Conservation (phyloP, 148 eudicot genomes). For the Polygonum aviculare region DNA sequence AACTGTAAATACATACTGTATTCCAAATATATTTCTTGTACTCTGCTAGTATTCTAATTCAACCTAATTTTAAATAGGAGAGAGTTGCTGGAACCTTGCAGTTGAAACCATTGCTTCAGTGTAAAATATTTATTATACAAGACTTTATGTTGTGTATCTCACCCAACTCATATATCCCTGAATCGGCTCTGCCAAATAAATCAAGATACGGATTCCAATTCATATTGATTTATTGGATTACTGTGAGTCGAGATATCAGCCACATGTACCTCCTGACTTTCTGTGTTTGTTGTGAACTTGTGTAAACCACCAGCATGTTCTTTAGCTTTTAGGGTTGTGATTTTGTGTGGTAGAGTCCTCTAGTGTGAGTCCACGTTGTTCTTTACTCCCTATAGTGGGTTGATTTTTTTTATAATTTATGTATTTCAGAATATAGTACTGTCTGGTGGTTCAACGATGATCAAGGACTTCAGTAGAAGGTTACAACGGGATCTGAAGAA, state of each 20-base stretch:
- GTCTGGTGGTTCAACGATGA: conserved; percentile 98
- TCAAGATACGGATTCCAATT: background rate
- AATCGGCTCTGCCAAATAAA: background rate
- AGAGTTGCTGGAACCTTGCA: background rate
- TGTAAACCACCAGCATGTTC: background rate
- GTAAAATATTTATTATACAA: background rate
- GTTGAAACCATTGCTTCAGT: background rate
- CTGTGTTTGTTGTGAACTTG: background rate
- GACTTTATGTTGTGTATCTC: background rate
- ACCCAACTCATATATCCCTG: background rate
- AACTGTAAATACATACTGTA: background rate
- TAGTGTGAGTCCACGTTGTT: background rate
- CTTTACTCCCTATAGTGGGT: background rate
- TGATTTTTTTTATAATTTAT: background rate
- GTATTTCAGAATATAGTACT: conserved; percentile 72
- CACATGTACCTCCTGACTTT: background rate
- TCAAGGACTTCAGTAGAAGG: conserved; percentile 87
- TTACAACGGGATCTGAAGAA: conserved; percentile 92
- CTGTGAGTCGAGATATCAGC: background rate
- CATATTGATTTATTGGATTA: background rate
- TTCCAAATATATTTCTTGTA: background rate
- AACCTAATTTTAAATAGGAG: background rate
- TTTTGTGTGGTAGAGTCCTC: background rate
- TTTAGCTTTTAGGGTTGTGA: background rate
- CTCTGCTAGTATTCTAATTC: background rate